Base-by-base conservation (phyloP, 2,329 filamentous ascomycete species). In the Colletotrichum endophyticum region DNA sequence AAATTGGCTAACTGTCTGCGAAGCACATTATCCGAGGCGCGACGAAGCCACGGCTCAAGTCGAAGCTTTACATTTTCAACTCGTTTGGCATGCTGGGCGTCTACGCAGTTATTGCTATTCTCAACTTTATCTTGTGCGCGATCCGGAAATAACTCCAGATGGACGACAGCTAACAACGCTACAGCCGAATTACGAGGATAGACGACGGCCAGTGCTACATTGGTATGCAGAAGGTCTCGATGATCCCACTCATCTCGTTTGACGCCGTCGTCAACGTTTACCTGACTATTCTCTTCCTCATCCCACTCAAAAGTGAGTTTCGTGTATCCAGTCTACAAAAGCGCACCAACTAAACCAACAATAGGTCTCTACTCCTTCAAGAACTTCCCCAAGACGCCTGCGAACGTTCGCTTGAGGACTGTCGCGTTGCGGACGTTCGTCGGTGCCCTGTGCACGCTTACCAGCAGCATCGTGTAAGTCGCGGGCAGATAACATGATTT, bases 251-350 rank as follows among this genome's bases (percentile, higher is more conserved):
- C 13, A 91, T 94, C 61, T 85, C 85, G 0, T 92, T 93, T 77
- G 92, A 94, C 78, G 84, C 91, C 15, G 78, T 92, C 3, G 88
- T 92, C 71, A 93, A 93, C 79, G 88, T 92, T 25, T 93, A 93
- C 78, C 85, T 94, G 1, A 94, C 91, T 2, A 85, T 89, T 6
- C 84, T 93, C n/a, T 93, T 94, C 81, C 83, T 94, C 4, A 85
- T 90, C n/a, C 91, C 91, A 4, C 81, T 94, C 2, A 89, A 87
- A 75, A 86, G 90, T 92, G 84, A 80, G 87, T 78, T 15, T 27
- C 22, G n/a, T 6, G 1, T 9, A 32, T 32, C 36, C 19, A 49
- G 22, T 70, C 36, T 9, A 25, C 12, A 6, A 53, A 22, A 68
- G 66, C 53, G 56, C 22, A 66, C 68, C n/a, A 72, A 28, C 34